Evolutionary conservation across 495 filamentous ascomycete genomes (phyloP).

Genomic region (Lophiostoma macrostomum): DNA sequence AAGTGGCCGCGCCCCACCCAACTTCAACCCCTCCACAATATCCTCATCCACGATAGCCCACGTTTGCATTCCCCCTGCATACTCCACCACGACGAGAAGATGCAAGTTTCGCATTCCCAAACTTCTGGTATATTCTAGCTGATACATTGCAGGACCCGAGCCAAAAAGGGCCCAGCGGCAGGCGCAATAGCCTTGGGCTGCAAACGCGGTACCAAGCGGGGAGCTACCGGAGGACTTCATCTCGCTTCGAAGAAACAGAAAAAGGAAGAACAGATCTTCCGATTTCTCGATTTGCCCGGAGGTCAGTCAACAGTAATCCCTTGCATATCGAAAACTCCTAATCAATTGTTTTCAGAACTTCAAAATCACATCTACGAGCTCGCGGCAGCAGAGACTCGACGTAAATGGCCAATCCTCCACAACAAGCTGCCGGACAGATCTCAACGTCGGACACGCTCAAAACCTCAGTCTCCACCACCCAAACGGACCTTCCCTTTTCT

Average conservation of each 20-base stretch:
- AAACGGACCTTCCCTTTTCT: conserved; percentile 1
- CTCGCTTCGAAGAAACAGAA: neutral
- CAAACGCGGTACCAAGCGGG: too few relatives aligned
- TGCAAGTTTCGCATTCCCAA: too few relatives aligned
- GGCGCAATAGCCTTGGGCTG: too few relatives aligned
- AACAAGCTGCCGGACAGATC: neutral
- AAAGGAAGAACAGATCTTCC: neutral
- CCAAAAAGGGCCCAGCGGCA: too few relatives aligned
- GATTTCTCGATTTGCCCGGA: conserved; percentile 14
- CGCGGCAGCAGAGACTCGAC: neutral
- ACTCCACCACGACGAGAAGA: too few relatives aligned
- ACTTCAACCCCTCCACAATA: too few relatives aligned
- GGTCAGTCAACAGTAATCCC: neutral
- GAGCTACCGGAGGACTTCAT: neutral
- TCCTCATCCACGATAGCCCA: too few relatives aligned
- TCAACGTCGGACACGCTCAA: neutral
- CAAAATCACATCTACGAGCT: conserved; percentile 10
- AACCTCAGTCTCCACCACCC: neutral
- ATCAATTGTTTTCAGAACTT: conserved; percentile 1
- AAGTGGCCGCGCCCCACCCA: too few relatives aligned
- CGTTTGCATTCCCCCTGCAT: too few relatives aligned
- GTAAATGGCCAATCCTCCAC: neutral
- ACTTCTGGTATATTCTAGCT: too few relatives aligned
- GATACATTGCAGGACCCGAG: too few relatives aligned
- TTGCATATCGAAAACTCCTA: neutral